Base-by-base conservation (phyloP, 192 early-diverging fungal genomes). In the Neocallimastix lanati region DNA sequence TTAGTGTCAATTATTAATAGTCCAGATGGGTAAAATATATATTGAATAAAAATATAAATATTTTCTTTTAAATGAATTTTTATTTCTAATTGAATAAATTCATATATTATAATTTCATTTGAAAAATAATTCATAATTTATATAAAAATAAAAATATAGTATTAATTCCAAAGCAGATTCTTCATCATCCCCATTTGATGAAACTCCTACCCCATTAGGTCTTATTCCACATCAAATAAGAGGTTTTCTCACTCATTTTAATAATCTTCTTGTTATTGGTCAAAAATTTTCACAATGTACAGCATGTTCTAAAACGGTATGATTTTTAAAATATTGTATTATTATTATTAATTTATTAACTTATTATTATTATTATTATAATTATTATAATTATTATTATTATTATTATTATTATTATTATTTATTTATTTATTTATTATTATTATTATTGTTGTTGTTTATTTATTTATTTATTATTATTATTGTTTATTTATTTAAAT, bases 141-240 rank as follows among this genome's bases (percentile, higher is more conserved):
- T 29, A 78, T n/a, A 29, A 40, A 27, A 29, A 78, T 6, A 33
- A 33, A 2, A 13, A 0, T 50, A 21, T 50, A 50, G 40, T 21
- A 50, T 50, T 4, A 21, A 50, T 50, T 50, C 40, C 16, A 50
- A 50, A 50, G 40, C 40, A 16, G 40, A 50, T 28, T 83, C 33
- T 15, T 83, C 86, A 7, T 81, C 87, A 27, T 76, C 81, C 2
- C 85, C 86, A n/a, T 81, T 83, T 40, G 77, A 58, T 76, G 28
- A 83, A 29, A 83, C 84, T n/a, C 77, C 77, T 2, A 80, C 82
- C 14, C 84, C 84, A 36, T 80, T 96, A 12, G 96, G 97, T n/a
- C 77, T 89, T 11, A 87, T 96, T 15, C 93, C 94, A 40, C 97
- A 99, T 84, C 97, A 99, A 87, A 94, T 99, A 28, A 88, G 97